Evolutionary conservation across 2,329 filamentous ascomycete species (phyloP), one percentile per base, ranked within the genome.

Genomic region (Laburnicola sp.): DNA sequence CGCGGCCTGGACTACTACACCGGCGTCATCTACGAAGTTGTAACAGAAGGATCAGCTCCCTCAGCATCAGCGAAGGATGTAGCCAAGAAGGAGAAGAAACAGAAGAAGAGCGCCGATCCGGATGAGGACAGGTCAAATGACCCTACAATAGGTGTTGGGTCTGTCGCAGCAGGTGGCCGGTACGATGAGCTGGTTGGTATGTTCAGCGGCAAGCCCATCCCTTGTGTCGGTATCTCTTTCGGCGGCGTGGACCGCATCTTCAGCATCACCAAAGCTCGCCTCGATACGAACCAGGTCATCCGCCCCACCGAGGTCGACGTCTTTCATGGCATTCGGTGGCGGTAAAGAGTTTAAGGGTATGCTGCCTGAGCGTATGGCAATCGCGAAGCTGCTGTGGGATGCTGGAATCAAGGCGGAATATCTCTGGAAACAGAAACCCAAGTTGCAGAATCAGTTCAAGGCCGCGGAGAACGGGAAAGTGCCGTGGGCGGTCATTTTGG

Each of bases 211-310:
- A 93, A 92, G 76, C 86, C 92, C 69, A 91, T 97, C 49, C 93
- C 90, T n/a, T 93, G 89, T 62, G 88, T 94, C 4, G 89, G 89
- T 56, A 89, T 96, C 61, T 96, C 92, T 1, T 97, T 97, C 68
- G 93, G 93, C 48, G 90, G 93, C 48, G 90, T 97, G 42, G 93
- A 97, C 74, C 87, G 93, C 63, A 97, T 97, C 67, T 96, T 96
- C 76, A 91, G 88, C 63, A 92, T 97, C 68, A 90, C 87, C 58
- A 92, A 96, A 73, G 86, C 89, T 9, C 82, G 86, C 42, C 81
- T 90, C 70, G 84, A 83, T 55, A 82, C 81, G 50, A 81, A 77
- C 48, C 74, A 80, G 21, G 61, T 75, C 27, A 76, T 85, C 45
- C 79, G 88, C 57, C 80, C 81, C 58, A 91, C 86, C 66, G 88